Conservation (phyloP, 2,329 filamentous ascomycete species). For the Plectosphaerella sp. region DNA sequence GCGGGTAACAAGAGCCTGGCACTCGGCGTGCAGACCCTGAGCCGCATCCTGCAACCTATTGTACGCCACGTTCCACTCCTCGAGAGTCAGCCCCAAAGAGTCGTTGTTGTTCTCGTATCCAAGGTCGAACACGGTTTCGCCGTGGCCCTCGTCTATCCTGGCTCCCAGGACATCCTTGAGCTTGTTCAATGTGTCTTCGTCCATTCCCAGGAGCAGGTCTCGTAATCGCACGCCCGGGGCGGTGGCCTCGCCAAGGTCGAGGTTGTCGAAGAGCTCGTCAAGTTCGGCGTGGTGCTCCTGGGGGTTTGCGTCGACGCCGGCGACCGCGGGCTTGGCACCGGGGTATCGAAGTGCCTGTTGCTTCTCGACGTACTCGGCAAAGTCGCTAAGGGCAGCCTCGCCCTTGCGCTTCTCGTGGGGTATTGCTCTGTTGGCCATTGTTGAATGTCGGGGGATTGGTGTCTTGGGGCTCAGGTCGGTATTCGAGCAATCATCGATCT, state of each 20-base stretch:
- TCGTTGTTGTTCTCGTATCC: conserved; percentile 89
- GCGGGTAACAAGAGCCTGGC: conserved; percentile 79
- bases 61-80: conserved; percentile 73
- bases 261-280: conserved; percentile 85
- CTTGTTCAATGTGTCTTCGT: conserved; percentile 56
- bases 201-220: conserved; percentile 64
- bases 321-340: conserved; percentile 23
- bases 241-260: conserved; percentile 68
- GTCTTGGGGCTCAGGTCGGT: conserved; percentile 12
- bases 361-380: conserved; percentile 94
- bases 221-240: conserved; percentile 63
- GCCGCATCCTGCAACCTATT: conserved; percentile 62
- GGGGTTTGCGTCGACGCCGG: conserved; percentile 13
- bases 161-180: conserved; percentile 62
- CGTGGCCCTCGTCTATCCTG: conserved; percentile 76
- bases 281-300: conserved; percentile 73
- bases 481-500: conserved; percentile 24
- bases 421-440: conserved; percentile 58
- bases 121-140: conserved; percentile 87
- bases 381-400: conserved; percentile 88
- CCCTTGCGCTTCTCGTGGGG: conserved; percentile 80
- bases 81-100: conserved; percentile 68
- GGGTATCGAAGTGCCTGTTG: conserved; percentile 75
- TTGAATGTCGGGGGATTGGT: conserved; percentile 16
- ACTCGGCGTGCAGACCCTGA: conserved; percentile 64